Evolutionary conservation across 2,329 filamentous ascomycete genomes (phyloP), one percentile per base, ranked within the genome.

Genomic region (Onygenales sp.): DNA sequence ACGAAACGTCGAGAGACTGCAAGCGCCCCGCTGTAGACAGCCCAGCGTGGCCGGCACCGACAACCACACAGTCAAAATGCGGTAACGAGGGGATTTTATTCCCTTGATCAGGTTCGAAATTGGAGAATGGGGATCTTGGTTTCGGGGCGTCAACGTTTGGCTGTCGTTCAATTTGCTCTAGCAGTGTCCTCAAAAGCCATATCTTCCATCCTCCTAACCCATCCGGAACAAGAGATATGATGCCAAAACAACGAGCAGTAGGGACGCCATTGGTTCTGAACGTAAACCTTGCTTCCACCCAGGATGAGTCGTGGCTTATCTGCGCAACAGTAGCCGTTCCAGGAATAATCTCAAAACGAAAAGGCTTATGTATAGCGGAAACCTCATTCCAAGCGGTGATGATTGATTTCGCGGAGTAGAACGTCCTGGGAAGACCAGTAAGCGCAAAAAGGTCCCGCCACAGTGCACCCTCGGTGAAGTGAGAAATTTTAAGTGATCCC

Each of bases 41-140:
- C 0, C 75, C 74, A 31, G 68, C 68, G 57, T 76, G 74, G 3
- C 74, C 74, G 27, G 68, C 70, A 11, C 74, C 72, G 36, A 69
- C 60, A 10, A 71, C 54, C 13, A 70, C 54, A 27, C 58, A 63
- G 27, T 67, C 67, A 58, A 64, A 63, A 27, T 27, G 21, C 21
- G 21, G 21, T 27, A 27, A 27, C 21, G 21, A 27, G 21, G 21
- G 21, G 21, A n/a, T 58, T 36, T 31, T 31, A 32, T 33, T 49
- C 14, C 9, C 42, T 14, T 40, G 6, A 31, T 21, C 45, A 42
- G 13, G 44, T 46, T 37, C 9, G 36, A 14, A 51, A 27, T 21
- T 47, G 39, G n/a, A 34, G 37, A 21, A 37, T 33, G 32, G 37
- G 33, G 52, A 17, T 17, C 47, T 34, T 6, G 55, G 46, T 14